Evolutionary conservation across 495 filamentous ascomycete species (phyloP).

Genomic region (Ascodesmis nigricans): DNA sequence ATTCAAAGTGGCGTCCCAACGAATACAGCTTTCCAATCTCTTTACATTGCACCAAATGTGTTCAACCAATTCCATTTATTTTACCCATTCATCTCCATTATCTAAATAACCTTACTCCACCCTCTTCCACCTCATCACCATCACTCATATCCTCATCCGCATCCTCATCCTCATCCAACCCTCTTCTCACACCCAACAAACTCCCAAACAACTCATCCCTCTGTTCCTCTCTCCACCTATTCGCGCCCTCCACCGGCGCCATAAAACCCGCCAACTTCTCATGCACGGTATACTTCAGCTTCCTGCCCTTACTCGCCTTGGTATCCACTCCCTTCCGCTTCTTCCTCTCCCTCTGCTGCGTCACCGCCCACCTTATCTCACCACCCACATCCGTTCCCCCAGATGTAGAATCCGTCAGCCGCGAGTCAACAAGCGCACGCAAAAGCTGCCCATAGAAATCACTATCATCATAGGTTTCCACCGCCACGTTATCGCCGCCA

Average conservation of each 20-base stretch:
- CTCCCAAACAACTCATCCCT: constrained; percentile 56
- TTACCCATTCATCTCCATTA: too few species aligned
- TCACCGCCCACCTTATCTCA: constrained; percentile 27
- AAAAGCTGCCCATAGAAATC: constrained; percentile 82
- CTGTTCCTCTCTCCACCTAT: constrained; percentile 40
- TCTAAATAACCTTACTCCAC: constrained; percentile 55
- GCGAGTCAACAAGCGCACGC: constrained; percentile 75
- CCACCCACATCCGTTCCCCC: constrained; percentile 26
- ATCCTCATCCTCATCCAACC: constrained; percentile 45
- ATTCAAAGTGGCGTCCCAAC: too few species aligned
- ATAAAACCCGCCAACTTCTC: constrained; percentile 97
- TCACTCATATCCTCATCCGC: constrained; percentile 30
- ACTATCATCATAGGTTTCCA: constrained; percentile 64
- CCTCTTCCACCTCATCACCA: constrained; percentile 37
- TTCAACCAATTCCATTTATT: too few species aligned
- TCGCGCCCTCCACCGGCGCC: constrained; percentile 63
- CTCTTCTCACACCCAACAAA: constrained; percentile 58
- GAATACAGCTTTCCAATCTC: too few species aligned
- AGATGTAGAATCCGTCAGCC: constrained; percentile 36
- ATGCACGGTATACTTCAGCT: constrained; percentile 79
- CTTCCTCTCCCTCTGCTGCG: constrained; percentile 66
- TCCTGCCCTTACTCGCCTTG: constrained; percentile 84
- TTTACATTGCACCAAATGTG: too few species aligned
- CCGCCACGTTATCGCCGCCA: too few species aligned
- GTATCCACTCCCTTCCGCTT: constrained; percentile 68